phyloP scores from a whole-genome alignment of 768 basidiomycete species.

The Lactarius sanguifluus region DNA sequence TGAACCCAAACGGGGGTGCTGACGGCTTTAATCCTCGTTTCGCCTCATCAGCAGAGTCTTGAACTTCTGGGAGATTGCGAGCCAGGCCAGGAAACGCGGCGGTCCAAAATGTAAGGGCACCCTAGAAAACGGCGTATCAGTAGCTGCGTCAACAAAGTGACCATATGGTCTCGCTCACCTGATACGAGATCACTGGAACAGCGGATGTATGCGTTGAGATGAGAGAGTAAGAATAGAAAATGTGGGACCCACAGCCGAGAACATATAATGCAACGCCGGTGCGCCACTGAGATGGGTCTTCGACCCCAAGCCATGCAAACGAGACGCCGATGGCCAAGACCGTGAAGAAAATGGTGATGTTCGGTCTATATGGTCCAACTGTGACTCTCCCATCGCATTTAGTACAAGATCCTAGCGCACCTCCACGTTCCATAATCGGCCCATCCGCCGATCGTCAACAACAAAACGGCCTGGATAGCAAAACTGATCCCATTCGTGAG shows the following conservation, averaged over 20 bases:
- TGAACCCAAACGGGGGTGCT: slow-evolving; percentile 17
- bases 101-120: slow-evolving; percentile 77
- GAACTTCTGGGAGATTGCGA: slow-evolving; percentile 67
- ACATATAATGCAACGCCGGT: slow-evolving; percentile 62
- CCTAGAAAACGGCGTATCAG: slow-evolving; percentile 38
- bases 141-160: background rate
- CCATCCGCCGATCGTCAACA: slow-evolving; percentile 72
- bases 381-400: background rate
- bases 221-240: background rate
- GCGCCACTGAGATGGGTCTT: slow-evolving; percentile 62
- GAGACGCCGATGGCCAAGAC: slow-evolving; percentile 63
- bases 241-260: slow-evolving; percentile 51
- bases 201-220: slow-evolving; percentile 19
- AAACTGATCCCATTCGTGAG: slow-evolving; percentile 80
- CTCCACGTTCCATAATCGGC: slow-evolving; percentile 83
- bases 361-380: slow-evolving; percentile 47
- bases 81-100: slow-evolving; percentile 80
- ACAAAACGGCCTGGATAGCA: slow-evolving; percentile 66
- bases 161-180: slow-evolving; percentile 39
- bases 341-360: slow-evolving; percentile 76
- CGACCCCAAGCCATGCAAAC: slow-evolving; percentile 77
- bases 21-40: slow-evolving; percentile 50
- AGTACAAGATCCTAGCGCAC: slow-evolving; percentile 35
- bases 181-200: slow-evolving; percentile 64
- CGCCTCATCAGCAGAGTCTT: slow-evolving; percentile 46